phyloP scores from a whole-genome alignment of 371 early-diverging fungal species.

The Fennellomyces sp. region DNA sequence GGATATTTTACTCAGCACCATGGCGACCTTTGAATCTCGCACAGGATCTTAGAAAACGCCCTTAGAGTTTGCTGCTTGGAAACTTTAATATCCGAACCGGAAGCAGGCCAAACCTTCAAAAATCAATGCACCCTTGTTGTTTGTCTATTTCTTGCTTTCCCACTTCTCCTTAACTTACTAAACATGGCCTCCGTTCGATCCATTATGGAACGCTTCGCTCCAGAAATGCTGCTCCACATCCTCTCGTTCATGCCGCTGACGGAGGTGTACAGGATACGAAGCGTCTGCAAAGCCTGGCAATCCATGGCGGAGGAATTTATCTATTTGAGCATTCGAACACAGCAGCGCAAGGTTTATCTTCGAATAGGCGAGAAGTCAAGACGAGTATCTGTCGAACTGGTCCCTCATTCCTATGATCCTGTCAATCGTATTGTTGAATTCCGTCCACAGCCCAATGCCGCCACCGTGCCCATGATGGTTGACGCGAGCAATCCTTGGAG shows the following conservation, averaged over 20 bases:
- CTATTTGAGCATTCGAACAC: conserved; percentile 26
- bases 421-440: conserved; percentile 45
- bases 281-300: conserved; percentile 29
- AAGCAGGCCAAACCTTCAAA: background rate
- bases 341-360: conserved; percentile 21
- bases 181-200: background rate
- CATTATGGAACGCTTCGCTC: conserved; percentile 23
- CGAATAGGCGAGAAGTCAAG: conserved; percentile 27
- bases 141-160: background rate
- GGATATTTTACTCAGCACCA: too few relatives aligned
- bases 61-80: background rate
- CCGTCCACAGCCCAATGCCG: conserved; percentile 13
- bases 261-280: conserved; percentile 37
- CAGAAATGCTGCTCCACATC: conserved; percentile 37
- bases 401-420: conserved; percentile 28
- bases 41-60: background rate
- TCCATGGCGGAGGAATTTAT: conserved; percentile 34
- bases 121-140: conserved; percentile 9
- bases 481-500: conserved; percentile 16
- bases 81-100: background rate
- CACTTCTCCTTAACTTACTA: background rate
- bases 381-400: conserved; percentile 16
- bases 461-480: background rate
- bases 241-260: conserved; percentile 32
- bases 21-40: background rate